These are phyloP conservation scores for Gaultheria prostrata DNA, from an alignment of 148 eudicot species.

Conservation along the genomic window DNA sequence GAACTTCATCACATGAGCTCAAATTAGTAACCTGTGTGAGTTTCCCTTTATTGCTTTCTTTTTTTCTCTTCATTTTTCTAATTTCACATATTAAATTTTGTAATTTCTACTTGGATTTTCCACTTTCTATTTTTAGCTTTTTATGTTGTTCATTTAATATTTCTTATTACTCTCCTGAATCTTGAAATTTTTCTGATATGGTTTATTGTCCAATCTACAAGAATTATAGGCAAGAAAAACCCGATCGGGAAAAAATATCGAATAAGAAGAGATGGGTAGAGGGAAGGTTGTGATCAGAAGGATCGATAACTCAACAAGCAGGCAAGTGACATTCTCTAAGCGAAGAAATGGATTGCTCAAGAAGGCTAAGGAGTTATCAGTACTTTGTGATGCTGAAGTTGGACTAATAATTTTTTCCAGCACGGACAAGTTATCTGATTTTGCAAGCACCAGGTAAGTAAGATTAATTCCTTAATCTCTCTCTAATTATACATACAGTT, in stretches of 20 bases:
- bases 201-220: too few species aligned
- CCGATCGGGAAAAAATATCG: not conserved
- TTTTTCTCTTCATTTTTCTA: not conserved
- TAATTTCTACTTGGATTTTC: not conserved
- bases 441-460: not conserved
- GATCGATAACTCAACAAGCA: not conserved
- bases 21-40: not conserved
- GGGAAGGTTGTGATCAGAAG: not conserved
- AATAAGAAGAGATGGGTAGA: not conserved
- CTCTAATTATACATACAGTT: not conserved
- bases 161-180: not conserved
- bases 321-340: not conserved
- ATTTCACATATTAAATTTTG: not conserved
- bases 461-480: not conserved
- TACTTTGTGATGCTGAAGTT: slow-evolving; percentile 7
- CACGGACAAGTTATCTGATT: not conserved
- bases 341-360: not conserved
- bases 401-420: not conserved
- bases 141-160: too few species aligned
- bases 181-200: too few species aligned
- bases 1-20: too few species aligned
- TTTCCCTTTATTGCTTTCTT: not conserved
- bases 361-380: not conserved
- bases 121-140: not conserved
- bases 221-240: not conserved